A percentile compares a stretch with the other conserved stretches of the same genome.
Conservation (phyloP, 306 rosid genomes). For the Cucurbita moschata region DNA sequence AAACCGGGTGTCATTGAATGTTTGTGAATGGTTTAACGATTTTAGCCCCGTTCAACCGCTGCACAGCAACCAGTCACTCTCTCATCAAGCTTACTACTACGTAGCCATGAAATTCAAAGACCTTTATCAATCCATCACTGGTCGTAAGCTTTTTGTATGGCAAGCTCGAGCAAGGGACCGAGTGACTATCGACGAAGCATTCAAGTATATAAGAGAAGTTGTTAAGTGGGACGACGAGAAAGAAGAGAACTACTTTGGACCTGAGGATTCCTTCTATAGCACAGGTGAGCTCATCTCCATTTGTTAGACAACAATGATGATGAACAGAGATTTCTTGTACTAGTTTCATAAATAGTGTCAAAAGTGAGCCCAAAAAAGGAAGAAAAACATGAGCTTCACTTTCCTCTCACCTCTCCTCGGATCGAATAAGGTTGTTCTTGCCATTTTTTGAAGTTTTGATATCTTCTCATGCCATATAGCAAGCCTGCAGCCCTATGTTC, state of each 20-base stretch:
- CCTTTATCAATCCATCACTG: conserved; percentile 57
- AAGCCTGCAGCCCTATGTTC: neutral
- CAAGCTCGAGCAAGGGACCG: conserved; percentile 83
- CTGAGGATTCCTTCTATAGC: conserved; percentile 84
- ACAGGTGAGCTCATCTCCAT: conserved; percentile 92
- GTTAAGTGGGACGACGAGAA: conserved; percentile 96
- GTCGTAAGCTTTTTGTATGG: conserved; percentile 69
- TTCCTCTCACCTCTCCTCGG: neutral
- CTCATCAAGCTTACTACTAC: conserved; percentile 87
- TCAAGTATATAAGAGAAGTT: conserved; percentile 83
- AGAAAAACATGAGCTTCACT: neutral
- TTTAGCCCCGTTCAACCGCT: conserved; percentile 51
- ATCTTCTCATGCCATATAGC: neutral
- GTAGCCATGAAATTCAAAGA: conserved; percentile 97
- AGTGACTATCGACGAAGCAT: conserved; percentile 63
- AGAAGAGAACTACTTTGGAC: conserved; percentile 63
- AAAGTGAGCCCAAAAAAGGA: neutral
- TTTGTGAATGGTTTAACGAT: conserved; percentile 81
- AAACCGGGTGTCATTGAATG: conserved; percentile 32
- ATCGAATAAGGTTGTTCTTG: neutral
- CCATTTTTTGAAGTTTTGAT: neutral
- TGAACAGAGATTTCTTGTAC: neutral
- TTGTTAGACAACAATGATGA: conserved; percentile 38
- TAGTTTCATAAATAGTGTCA: neutral
- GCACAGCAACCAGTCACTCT: conserved; percentile 55